Conservation (phyloP, 179 eudicot genomes). For the Spergularia azorica region DNA sequence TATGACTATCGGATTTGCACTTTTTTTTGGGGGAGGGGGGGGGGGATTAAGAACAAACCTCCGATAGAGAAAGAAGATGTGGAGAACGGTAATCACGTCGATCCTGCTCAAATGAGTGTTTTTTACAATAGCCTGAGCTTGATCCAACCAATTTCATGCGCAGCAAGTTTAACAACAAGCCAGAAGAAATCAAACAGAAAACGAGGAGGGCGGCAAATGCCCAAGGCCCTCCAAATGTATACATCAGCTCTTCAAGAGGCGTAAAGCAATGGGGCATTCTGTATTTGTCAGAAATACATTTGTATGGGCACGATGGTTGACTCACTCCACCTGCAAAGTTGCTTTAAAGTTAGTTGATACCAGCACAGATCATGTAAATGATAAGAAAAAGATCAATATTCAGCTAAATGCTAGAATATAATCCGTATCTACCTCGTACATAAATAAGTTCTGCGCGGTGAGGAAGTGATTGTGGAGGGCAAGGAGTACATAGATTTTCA, state of each 20-base stretch:
- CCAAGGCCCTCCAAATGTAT: slow-evolving; percentile 91
- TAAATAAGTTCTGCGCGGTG: slow-evolving; percentile 64
- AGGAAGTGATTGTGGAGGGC: slow-evolving; percentile 69
- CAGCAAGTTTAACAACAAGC: slow-evolving; percentile 53
- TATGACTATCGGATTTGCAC: neutral
- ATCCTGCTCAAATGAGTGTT: slow-evolving; percentile 51
- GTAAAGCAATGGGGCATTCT: slow-evolving; percentile 86
- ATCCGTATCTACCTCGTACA: slow-evolving; percentile 58
- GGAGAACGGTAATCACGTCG: slow-evolving; percentile 56
- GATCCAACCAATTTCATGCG: slow-evolving; percentile 69
- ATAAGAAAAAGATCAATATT: neutral
- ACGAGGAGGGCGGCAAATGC: slow-evolving; percentile 56
- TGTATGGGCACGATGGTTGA: slow-evolving; percentile 64
- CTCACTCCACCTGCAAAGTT: slow-evolving; percentile 68
- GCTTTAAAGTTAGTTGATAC: slow-evolving; percentile 9
- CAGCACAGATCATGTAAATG: neutral
- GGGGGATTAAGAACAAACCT: slow-evolving; percentile 43
- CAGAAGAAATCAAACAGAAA: slow-evolving; percentile 47
- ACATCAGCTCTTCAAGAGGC: slow-evolving; percentile 79
- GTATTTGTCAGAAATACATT: slow-evolving; percentile 78
- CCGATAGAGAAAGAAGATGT: slow-evolving; percentile 77
- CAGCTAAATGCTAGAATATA: slow-evolving; percentile 9
- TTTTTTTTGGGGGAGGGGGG: neutral
- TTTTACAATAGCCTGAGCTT: slow-evolving; percentile 39
- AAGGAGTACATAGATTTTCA: slow-evolving; percentile 59